Conservation (phyloP, 441 rosid species). For the Brassica balearica region DNA sequence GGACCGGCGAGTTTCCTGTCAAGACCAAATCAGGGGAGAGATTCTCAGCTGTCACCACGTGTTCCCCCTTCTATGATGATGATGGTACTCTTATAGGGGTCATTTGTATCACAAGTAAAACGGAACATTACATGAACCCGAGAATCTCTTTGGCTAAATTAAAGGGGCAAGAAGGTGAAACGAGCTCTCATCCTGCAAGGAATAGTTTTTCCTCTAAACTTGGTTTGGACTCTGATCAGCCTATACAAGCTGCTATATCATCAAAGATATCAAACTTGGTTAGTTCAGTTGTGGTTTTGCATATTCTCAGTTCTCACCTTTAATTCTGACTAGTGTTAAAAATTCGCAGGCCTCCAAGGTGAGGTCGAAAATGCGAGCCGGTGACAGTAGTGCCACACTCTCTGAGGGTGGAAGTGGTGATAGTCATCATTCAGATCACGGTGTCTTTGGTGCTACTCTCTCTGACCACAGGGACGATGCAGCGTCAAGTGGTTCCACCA, state of each 20-base stretch:
- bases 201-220: conserved; percentile 58
- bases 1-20: conserved; percentile 88
- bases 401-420: conserved; percentile 80
- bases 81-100: conserved; percentile 74
- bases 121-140: conserved; percentile 53
- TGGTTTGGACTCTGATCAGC: conserved; percentile 91
- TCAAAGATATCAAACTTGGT: conserved; percentile 81
- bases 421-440: conserved; percentile 71
- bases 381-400: conserved; percentile 57
- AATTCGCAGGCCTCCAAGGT: conserved; percentile 74
- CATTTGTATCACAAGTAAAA: conserved; percentile 72
- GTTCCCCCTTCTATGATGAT: conserved; percentile 82
- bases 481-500: conserved; percentile 85
- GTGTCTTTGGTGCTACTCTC: conserved; percentile 55
- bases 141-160: conserved; percentile 42
- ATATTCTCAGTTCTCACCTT: background rate
- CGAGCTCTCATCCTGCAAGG: conserved; percentile 55
- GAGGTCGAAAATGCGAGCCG: conserved; percentile 71
- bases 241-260: conserved; percentile 82
- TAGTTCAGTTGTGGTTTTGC: too few relatives aligned
- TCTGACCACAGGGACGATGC: conserved; percentile 81
- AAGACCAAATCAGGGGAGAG: conserved; percentile 75
- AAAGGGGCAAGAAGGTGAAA: conserved; percentile 54
- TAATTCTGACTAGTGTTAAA: conserved; percentile 41
- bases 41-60: conserved; percentile 64